Evolutionary conservation across 768 basidiomycete species (phyloP), one percentile per base, ranked within the genome.

Genomic region (Boletus rubescentipes): DNA sequence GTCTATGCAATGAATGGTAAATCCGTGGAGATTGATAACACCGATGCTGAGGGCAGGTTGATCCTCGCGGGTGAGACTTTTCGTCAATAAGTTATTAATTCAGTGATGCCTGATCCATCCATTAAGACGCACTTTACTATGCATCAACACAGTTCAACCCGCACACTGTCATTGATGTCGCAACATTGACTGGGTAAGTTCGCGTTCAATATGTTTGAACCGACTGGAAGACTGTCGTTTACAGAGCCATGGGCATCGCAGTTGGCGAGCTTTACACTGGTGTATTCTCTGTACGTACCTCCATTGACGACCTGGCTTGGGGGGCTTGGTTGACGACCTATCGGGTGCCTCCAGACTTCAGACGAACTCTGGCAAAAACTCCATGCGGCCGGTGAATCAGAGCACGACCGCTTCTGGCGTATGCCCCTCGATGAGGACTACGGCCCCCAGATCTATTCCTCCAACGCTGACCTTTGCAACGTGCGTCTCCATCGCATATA

Each of bases 1-100:
- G 62, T 93, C 59, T 89, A 89, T 57, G 87, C 90, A 6, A 92
- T 92, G 87, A 92, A 92, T 60, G 90, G 92, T 35, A 93, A 92
- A 70, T 84, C 87, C 0, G 79, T 93, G 16, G 90, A 93, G 66
- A 80, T 93, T 29, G 90, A 93, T 71, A 92, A 92, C 67, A 93
- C 91, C 0, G 92, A 91, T 65, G 89, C 89, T 7, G 90, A 91
- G 63, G 90, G 89, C 11, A 83, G 90, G 12, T 73, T 93, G 39
- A 75, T 92, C 30, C 81, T 93, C 44, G 80, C 91, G 44, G 86
- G 85, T 86, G 51, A 40, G 77, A 62, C 39, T 39, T 35, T 1
- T 31, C 41, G 31, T 50, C 35, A 11, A 34, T 35, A 12, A 20
- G 26, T 37, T n/a, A 11, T 35, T 18, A 11, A 6, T 35, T 31